Evolutionary conservation across 2,329 filamentous ascomycete genomes (phyloP).

Genomic region (Cladobotryum mycophilum): DNA sequence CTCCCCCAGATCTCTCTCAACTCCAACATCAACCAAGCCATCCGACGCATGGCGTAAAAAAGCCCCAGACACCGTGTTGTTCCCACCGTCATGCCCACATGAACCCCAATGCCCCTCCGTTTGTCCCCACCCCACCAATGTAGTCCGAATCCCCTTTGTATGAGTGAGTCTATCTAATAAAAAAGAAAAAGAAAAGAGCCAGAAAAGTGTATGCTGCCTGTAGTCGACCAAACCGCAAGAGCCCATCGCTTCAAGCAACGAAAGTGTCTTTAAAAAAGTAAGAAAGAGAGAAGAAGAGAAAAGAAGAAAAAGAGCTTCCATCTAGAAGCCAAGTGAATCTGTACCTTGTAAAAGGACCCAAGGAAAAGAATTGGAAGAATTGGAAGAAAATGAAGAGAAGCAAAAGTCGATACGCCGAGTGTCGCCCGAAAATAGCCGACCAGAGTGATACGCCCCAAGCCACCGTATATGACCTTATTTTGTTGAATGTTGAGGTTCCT

Average conservation of each 20-base stretch:
- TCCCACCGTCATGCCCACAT: constrained; percentile 8
- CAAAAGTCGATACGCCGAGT: neutral
- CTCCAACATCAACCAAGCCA: constrained; percentile 8
- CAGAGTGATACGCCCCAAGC: constrained; percentile 2
- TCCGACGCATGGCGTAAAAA: constrained; percentile 3
- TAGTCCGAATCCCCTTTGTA: constrained; percentile 8
- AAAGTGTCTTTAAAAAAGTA: neutral
- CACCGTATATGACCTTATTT: constrained; percentile 9
- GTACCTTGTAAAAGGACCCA: neutral
- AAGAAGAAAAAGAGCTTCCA: constrained; percentile 5
- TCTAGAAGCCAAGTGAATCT: constrained; percentile 10
- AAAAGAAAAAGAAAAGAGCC: neutral
- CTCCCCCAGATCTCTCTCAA: constrained; percentile 7
- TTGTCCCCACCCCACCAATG: constrained; percentile 8
- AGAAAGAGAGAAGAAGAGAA: constrained; percentile 14
- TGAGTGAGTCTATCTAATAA: constrained; percentile 8
- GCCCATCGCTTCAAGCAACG: constrained; percentile 11
- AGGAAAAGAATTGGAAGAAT: too few species aligned
- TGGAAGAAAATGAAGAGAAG: too few species aligned
- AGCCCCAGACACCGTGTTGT: constrained; percentile 11
- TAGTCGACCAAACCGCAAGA: constrained; percentile 2
- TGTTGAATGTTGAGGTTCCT: constrained; percentile 8
- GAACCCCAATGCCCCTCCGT: constrained; percentile 5
- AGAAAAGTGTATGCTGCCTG: constrained; percentile 3
- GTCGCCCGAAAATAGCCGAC: constrained; percentile 9